Percentiles rank a stretch among this genome's conserved stretches.
These are phyloP conservation scores for Wickerhamiella sergipiensis DNA, from an alignment of 805 yeast genomes.

Conservation along the genomic window DNA sequence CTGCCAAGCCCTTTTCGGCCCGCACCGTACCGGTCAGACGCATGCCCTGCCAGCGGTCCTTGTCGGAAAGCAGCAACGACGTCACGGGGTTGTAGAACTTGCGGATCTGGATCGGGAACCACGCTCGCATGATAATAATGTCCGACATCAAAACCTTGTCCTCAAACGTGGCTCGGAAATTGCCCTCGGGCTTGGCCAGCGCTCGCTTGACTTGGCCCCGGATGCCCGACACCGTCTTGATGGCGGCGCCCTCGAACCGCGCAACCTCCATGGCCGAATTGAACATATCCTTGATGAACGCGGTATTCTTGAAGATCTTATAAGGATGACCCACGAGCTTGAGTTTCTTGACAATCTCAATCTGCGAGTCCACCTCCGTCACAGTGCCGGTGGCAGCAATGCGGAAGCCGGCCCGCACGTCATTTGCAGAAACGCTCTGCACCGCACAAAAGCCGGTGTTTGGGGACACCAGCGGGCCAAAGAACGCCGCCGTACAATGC, in stretches of 20 bases:
- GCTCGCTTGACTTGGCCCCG: conserved; percentile 97
- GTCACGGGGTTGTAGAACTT: conserved; percentile 93
- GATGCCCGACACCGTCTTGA: conserved; percentile 92
- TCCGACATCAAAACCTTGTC: conserved; percentile 80
- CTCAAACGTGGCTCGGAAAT: conserved; percentile 92
- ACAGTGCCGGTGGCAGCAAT: conserved; percentile 96
- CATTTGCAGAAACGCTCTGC: conserved; percentile 69
- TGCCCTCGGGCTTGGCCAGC: conserved; percentile 84
- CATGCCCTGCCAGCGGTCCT: conserved; percentile 92
- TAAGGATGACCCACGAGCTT: conserved; percentile 91
- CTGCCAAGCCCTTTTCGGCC: conserved; percentile 51
- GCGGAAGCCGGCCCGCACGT: conserved; percentile 81
- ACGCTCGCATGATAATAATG: conserved; percentile 76
- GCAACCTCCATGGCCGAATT: conserved; percentile 87
- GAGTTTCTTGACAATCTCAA: conserved; percentile 88
- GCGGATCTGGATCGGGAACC: conserved; percentile 91
- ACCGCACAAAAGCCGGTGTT: conserved; percentile 96
- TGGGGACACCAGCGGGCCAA: conserved; percentile 95
- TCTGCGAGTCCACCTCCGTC: conserved; percentile 77
- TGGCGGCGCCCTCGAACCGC: conserved; percentile 93
- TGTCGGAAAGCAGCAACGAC: conserved; percentile 62
- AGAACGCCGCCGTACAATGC: conserved; percentile 87
- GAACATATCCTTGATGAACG: conserved; percentile 95
- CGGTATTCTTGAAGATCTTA: conserved; percentile 89
- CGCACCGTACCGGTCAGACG: conserved; percentile 88